Percentiles rank a stretch among this genome's conserved stretches.
Conservation (phyloP, 2,329 filamentous ascomycete species). For the Aspergillus chevalieri region DNA sequence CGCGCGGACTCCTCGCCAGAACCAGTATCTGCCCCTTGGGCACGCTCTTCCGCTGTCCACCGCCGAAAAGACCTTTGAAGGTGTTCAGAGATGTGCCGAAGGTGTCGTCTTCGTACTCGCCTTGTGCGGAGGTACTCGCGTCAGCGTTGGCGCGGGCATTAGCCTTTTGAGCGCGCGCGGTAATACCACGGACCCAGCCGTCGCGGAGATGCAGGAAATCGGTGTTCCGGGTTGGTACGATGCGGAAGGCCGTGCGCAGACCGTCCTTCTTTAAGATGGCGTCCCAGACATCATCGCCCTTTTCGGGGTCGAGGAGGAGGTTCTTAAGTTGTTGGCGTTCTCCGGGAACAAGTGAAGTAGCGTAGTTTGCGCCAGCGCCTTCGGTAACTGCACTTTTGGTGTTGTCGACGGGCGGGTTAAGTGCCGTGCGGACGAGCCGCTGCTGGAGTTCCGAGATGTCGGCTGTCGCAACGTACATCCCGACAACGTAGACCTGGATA, state of each 20-base stretch:
- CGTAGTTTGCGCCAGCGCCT: constrained; percentile 54
- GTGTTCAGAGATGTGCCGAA: constrained; percentile 70
- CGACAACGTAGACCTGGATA: constrained; percentile 92
- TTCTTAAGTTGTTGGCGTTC: constrained; percentile 71
- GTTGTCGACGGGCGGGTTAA: constrained; percentile 25
- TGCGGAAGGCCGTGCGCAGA: constrained; percentile 71
- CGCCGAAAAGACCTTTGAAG: constrained; percentile 77
- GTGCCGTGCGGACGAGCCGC: constrained; percentile 65
- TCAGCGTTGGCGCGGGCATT: constrained; percentile 43
- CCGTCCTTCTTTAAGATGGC: constrained; percentile 59
- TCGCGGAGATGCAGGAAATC: constrained; percentile 91
- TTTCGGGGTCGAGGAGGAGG: constrained; percentile 61
- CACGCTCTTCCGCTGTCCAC: constrained; percentile 60
- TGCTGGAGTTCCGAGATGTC: constrained; percentile 78
- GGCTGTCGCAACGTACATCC: constrained; percentile 78
- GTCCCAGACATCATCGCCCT: constrained; percentile 69
- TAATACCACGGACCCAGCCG: constrained; percentile 81
- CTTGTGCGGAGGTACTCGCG: constrained; percentile 1
- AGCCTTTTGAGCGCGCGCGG: constrained; percentile 59
- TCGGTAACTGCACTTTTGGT: constrained; percentile 12
- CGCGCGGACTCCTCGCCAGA: constrained; percentile 60
- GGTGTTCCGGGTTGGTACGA: constrained; percentile 87
- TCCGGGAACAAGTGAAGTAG: constrained; percentile 72
- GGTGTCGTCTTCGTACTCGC: constrained; percentile 51
- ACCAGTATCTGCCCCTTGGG: constrained; percentile 75